Evolutionary conservation across 352 stramenopile species (phyloP).

Genomic region (Pythium sp.): DNA sequence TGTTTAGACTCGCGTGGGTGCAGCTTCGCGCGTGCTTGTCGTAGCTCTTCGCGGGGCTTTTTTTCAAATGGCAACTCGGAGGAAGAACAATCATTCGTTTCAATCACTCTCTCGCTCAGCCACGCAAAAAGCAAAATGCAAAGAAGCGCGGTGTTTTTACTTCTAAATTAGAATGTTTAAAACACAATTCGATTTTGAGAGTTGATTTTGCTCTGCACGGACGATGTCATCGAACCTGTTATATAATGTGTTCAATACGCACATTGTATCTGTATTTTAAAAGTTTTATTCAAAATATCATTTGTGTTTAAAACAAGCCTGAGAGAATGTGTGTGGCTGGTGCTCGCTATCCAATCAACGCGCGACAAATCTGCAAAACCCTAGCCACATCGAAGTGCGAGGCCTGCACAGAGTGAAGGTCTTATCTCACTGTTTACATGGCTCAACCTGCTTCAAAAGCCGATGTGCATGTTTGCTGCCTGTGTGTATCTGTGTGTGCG

Average conservation of each 20-base stretch:
- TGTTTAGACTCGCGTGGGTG: neutral
- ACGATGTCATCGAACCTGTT: no score
- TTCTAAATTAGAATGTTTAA: neutral
- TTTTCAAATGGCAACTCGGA: slow-evolving; percentile 18
- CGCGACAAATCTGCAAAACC: neutral
- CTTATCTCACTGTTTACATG: neutral
- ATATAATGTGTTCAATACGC: neutral
- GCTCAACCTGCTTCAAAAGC: neutral
- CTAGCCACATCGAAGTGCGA: neutral
- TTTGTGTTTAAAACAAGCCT: neutral
- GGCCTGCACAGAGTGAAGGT: slow-evolving; percentile 16
- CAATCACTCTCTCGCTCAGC: slow-evolving; percentile 16
- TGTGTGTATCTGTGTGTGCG: neutral
- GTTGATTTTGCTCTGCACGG: no score
- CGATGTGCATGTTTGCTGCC: no score
- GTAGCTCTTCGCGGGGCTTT: slow-evolving; percentile 16
- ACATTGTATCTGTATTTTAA: neutral
- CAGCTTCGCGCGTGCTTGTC: neutral
- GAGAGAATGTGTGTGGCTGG: neutral
- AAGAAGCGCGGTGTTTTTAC: neutral
- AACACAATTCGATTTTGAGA: neutral
- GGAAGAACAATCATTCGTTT: slow-evolving; percentile 19
- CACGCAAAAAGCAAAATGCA: slow-evolving; percentile 7
- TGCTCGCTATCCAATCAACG: neutral
- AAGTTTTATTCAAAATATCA: neutral